phyloP scores from a whole-genome alignment of 331 rosid species.

The Acacia pycnantha region DNA sequence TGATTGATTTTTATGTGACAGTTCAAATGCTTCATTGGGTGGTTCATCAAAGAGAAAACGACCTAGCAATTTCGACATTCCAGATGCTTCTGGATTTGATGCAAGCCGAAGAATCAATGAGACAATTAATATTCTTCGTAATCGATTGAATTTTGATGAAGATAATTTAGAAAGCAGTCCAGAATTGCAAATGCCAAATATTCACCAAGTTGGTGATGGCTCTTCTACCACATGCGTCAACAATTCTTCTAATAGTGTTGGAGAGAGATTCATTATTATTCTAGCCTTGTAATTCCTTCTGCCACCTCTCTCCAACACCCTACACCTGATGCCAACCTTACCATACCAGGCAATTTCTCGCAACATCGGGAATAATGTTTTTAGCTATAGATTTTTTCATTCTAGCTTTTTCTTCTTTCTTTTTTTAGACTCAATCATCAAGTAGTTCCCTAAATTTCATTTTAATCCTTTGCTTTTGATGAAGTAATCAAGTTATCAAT shows the following conservation, averaged over 20 bases:
- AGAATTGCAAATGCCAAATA: too few relatives aligned
- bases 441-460: neutral
- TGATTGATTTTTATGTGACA: constrained; percentile 26
- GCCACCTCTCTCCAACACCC: constrained; percentile 58
- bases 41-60: constrained; percentile 71
- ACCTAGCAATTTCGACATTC: constrained; percentile 61
- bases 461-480: too few relatives aligned
- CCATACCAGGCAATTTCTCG: too few relatives aligned
- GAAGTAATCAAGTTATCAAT: too few relatives aligned
- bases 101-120: constrained; percentile 51
- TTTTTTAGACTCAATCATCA: neutral
- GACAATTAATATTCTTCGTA: constrained; percentile 39
- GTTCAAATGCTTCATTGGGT: constrained; percentile 54
- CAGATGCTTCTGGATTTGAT: constrained; percentile 55
- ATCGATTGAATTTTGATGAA: constrained; percentile 41
- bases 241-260: constrained; percentile 70
- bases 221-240: too few relatives aligned
- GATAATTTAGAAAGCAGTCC: constrained; percentile 28
- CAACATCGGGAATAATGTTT: neutral
- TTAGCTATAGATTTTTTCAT: too few relatives aligned
- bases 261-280: constrained; percentile 4
- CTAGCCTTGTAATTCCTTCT: constrained; percentile 67
- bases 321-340: too few relatives aligned
- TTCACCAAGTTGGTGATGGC: too few relatives aligned
- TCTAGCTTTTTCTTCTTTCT: neutral